Conservation (phyloP, 495 filamentous ascomycete species). For the Aspergillus saccharolyticus region DNA sequence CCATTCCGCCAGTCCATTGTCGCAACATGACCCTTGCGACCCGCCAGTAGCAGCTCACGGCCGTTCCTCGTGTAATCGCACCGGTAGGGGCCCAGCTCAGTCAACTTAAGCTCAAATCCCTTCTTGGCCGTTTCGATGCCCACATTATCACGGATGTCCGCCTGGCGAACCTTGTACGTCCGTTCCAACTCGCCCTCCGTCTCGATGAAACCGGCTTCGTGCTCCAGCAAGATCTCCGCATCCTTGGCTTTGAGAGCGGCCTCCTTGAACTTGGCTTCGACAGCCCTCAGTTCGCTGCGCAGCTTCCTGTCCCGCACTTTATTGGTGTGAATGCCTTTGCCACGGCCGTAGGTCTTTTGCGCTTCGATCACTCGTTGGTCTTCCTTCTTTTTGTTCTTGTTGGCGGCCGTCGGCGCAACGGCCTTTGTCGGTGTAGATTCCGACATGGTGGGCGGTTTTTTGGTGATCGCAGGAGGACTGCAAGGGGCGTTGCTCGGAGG, state of each 20-base stretch:
- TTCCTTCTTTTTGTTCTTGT: conserved; percentile 28
- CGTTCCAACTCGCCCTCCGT: conserved; percentile 81
- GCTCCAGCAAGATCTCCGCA: conserved; percentile 90
- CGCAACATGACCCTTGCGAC: conserved; percentile 90
- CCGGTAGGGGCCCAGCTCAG: conserved; percentile 77
- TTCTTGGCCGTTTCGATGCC: conserved; percentile 83
- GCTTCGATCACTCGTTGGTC: conserved; percentile 54
- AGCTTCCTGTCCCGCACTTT: conserved; percentile 80
- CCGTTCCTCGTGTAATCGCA: conserved; percentile 88
- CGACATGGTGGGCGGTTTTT: conserved; percentile 14
- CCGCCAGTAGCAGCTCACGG: conserved; percentile 74
- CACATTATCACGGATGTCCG: conserved; percentile 72
- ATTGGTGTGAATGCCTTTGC: conserved; percentile 56
- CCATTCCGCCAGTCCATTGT: conserved; percentile 96
- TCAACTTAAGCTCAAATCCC: conserved; percentile 81
- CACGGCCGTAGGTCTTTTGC: conserved; percentile 76
- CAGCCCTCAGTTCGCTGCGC: conserved; percentile 65
- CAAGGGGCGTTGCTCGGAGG: no score
- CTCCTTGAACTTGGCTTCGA: conserved; percentile 78
- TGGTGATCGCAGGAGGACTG: not conserved
- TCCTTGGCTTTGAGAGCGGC: conserved; percentile 80
- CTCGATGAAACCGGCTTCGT: conserved; percentile 80
- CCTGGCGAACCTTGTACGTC: conserved; percentile 88
- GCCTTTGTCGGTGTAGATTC: conserved; percentile 31
- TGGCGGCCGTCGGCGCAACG: conserved; percentile 21